Conservation (phyloP, 352 stramenopile species). For the Sclerospora graminicola region DNA sequence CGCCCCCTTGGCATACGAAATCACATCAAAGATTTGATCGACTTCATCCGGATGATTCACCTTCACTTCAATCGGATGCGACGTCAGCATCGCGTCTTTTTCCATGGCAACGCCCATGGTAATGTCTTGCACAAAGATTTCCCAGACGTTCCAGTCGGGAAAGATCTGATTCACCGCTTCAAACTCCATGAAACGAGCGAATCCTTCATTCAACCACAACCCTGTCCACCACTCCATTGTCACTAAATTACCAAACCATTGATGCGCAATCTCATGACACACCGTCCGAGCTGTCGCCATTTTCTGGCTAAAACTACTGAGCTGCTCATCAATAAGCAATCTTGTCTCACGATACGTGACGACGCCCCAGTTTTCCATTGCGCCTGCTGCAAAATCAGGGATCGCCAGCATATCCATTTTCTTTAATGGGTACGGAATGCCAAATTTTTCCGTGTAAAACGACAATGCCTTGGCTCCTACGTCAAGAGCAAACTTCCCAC, state of each 20-base stretch:
- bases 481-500: constrained; percentile 88
- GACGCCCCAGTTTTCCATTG: constrained; percentile 94
- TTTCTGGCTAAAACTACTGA: constrained; percentile 60
- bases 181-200: constrained; percentile 95
- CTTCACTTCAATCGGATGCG: constrained; percentile 92
- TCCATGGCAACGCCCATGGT: constrained; percentile 77
- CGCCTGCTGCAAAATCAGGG: constrained; percentile 92
- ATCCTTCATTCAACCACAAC: constrained; percentile 97
- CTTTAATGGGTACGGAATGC: constrained; percentile 90
- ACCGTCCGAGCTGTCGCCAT: constrained; percentile 89
- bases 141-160: constrained; percentile 94
- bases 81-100: constrained; percentile 88
- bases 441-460: constrained; percentile 68
- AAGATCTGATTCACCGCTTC: constrained; percentile 88
- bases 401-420: constrained; percentile 98
- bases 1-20: constrained; percentile 92
- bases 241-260: constrained; percentile 97
- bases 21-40: constrained; percentile 98
- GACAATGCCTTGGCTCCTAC: constrained; percentile 49
- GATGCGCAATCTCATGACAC: constrained; percentile 96
- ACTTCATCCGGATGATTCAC: constrained; percentile 92
- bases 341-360: constrained; percentile 96
- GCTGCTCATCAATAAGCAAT: constrained; percentile 78
- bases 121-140: constrained; percentile 88
- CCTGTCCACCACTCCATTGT: constrained; percentile 98